phyloP scores from a whole-genome alignment of 2,329 filamentous ascomycete genomes.

The Bertia moriformis region DNA sequence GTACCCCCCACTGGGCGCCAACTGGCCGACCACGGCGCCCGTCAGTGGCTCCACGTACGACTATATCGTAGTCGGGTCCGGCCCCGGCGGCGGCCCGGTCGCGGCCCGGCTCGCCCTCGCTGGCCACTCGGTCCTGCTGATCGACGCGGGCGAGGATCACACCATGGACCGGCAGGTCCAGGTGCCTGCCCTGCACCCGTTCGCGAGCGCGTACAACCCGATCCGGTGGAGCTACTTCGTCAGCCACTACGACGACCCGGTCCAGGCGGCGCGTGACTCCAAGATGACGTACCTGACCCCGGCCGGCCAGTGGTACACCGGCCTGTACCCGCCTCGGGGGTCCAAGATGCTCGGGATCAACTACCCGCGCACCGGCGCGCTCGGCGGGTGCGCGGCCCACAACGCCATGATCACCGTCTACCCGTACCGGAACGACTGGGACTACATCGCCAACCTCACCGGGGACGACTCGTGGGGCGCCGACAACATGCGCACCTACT shows the following conservation, averaged over 20 bases:
- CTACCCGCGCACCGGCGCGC: conserved; percentile 20
- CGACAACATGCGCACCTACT: conserved; percentile 23
- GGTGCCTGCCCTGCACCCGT: conserved; percentile 9
- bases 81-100: conserved; percentile 37
- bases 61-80: conserved; percentile 44
- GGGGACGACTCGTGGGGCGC: conserved; percentile 25
- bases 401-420: conserved; percentile 21
- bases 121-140: conserved; percentile 38
- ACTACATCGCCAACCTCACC: conserved; percentile 21
- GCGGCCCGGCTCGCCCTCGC: conserved; percentile 38
- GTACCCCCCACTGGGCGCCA: no score
- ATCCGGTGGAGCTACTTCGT: conserved; percentile 37
- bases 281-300: conserved; percentile 19
- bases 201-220: conserved; percentile 8
- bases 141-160: conserved; percentile 43
- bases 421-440: conserved; percentile 24
- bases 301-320: conserved; percentile 7
- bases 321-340: conserved; percentile 14
- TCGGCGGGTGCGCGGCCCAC: conserved; percentile 19
- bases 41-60: no score
- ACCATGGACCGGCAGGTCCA: conserved; percentile 8
- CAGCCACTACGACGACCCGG: conserved; percentile 31
- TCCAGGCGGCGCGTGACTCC: conserved; percentile 24
- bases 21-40: no score
- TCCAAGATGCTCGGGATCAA: conserved; percentile 16